These are phyloP conservation scores for Pichia heedii DNA, from an alignment of 805 yeast genomes.

Conservation along the genomic window DNA sequence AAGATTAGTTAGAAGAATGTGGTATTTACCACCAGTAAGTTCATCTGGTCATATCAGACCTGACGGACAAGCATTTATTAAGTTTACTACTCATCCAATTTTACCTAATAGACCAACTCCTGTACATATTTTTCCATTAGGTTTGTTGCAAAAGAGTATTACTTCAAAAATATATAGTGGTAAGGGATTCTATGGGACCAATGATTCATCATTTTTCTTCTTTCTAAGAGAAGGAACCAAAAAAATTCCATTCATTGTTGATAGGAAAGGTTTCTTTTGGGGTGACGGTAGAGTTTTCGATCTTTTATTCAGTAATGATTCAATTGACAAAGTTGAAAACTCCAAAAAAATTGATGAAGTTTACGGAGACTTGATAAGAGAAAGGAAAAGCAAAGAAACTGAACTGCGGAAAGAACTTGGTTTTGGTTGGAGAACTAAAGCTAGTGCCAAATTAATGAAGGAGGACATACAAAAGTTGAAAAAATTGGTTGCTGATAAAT, in stretches of 20 bases:
- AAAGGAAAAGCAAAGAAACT: slow-evolving; percentile 50
- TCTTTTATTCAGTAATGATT: slow-evolving; percentile 69
- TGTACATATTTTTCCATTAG: slow-evolving; percentile 56
- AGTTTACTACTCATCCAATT: slow-evolving; percentile 66
- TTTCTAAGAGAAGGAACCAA: slow-evolving; percentile 51
- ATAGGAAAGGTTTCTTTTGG: slow-evolving; percentile 86
- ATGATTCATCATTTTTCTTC: slow-evolving; percentile 68
- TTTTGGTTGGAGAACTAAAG: slow-evolving; percentile 50
- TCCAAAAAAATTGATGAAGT: slow-evolving; percentile 23
- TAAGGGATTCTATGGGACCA: slow-evolving; percentile 80
- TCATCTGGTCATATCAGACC: slow-evolving; percentile 27
- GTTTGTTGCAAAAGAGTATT: slow-evolving; percentile 44
- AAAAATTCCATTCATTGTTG: slow-evolving; percentile 65
- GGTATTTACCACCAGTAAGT: slow-evolving; percentile 47
- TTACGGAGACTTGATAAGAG: slow-evolving; percentile 29
- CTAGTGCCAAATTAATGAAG: slow-evolving; percentile 33
- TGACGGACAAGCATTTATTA: slow-evolving; percentile 37
- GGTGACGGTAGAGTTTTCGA: slow-evolving; percentile 86
- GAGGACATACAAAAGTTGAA: slow-evolving; percentile 32
- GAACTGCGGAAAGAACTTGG: slow-evolving; percentile 46
- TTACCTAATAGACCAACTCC: slow-evolving; percentile 74
- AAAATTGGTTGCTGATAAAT: slow-evolving; percentile 8
- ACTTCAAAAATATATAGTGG: slow-evolving; percentile 73
- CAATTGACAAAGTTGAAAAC: slow-evolving; percentile 66
- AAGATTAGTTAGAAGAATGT: slow-evolving; percentile 63